Conservation (phyloP, 495 filamentous ascomycete genomes). For the Sabuloglossum arenarium region DNA sequence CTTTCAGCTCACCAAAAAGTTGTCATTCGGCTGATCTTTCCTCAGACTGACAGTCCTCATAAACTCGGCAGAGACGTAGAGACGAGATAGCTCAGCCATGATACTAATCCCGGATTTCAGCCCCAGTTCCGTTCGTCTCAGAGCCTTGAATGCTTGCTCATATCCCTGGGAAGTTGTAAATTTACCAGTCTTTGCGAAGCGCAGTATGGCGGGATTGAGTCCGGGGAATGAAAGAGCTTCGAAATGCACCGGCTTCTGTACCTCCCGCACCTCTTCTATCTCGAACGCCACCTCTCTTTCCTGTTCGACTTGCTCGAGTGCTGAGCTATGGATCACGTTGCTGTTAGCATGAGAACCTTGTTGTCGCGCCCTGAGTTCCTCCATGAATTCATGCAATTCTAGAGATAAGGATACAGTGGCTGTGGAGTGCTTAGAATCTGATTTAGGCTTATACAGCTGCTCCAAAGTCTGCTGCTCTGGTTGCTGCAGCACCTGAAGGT, state of each 20-base stretch:
- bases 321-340: slow-evolving; percentile 11
- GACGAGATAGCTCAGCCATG: not conserved
- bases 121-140: not conserved
- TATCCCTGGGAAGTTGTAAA: not conserved
- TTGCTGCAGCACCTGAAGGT: slow-evolving; percentile 19
- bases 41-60: not conserved
- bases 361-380: slow-evolving; percentile 12
- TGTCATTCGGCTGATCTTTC: not conserved
- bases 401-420: not conserved
- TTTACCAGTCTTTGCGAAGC: slow-evolving; percentile 1
- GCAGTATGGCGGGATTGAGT: slow-evolving; percentile 2
- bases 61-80: not conserved
- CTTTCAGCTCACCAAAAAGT: not conserved
- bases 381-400: slow-evolving; percentile 11
- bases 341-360: slow-evolving; percentile 12
- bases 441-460: slow-evolving; percentile 17
- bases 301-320: slow-evolving; percentile 43
- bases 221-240: slow-evolving; percentile 20
- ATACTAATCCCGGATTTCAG: not conserved
- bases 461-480: slow-evolving; percentile 24
- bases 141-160: not conserved
- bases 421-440: not conserved
- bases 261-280: slow-evolving; percentile 15
- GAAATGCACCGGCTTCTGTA: slow-evolving; percentile 19
- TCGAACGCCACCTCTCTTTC: slow-evolving; percentile 29